phyloP scores from a whole-genome alignment of 2,329 filamentous ascomycete genomes.

The Zymoseptoria crescenta region DNA sequence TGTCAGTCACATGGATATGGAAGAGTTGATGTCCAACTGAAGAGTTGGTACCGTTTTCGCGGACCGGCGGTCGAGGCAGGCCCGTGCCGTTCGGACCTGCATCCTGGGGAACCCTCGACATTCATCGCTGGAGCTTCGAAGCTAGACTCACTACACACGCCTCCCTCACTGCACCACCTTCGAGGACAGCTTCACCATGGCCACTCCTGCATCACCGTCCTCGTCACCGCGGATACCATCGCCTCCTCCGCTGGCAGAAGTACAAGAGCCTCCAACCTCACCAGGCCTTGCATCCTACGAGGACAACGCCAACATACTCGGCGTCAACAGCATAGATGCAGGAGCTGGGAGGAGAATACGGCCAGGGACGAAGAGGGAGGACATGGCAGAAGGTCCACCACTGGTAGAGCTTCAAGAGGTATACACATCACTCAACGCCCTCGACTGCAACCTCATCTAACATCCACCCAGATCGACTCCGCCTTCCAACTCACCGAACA shows the following conservation, averaged over 20 bases:
- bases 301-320: constrained; percentile 52
- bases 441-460: constrained; percentile 10
- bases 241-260: constrained; percentile 88
- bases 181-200: constrained; percentile 1
- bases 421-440: constrained; percentile 4
- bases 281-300: constrained; percentile 57
- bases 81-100: not conserved
- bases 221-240: constrained; percentile 89
- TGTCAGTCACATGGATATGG: not conserved
- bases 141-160: not conserved
- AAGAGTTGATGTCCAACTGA: not conserved
- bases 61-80: not conserved
- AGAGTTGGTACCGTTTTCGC: not conserved
- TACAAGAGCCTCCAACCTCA: constrained; percentile 77
- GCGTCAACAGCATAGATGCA: constrained; percentile 55
- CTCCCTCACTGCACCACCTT: not conserved
- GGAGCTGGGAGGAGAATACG: constrained; percentile 79
- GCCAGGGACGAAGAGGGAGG: constrained; percentile 80
- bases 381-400: constrained; percentile 89
- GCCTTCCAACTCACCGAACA: constrained; percentile 97
- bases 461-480: constrained; percentile 67
- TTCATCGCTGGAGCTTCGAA: not conserved
- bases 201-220: constrained; percentile 44
- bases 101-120: not conserved
- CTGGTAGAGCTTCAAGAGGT: constrained; percentile 80